Evolutionary conservation across 2,329 filamentous ascomycete species (phyloP).

Genomic region (Arthrobotrys sinensis): DNA sequence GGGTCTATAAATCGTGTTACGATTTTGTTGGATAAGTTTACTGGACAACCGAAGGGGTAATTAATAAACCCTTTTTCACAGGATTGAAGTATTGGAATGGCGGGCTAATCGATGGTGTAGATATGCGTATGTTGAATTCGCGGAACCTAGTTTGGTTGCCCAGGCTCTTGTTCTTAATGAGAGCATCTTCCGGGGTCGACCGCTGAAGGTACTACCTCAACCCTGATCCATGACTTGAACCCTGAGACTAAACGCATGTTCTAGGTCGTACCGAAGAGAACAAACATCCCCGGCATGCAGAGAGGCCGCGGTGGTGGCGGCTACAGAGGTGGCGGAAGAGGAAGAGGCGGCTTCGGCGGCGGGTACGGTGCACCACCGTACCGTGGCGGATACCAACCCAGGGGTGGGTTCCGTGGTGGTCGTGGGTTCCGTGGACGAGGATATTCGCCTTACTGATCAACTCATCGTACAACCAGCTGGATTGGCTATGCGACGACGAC

Average conservation of each 20-base stretch:
- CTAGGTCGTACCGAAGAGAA: slow-evolving; percentile 90
- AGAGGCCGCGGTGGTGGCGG: slow-evolving; percentile 74
- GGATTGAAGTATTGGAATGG: not conserved
- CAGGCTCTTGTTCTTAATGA: slow-evolving; percentile 96
- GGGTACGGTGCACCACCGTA: slow-evolving; percentile 67
- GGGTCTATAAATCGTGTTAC: slow-evolving; percentile 98
- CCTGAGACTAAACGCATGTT: not conserved
- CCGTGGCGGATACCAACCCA: slow-evolving; percentile 57
- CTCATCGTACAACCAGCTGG: slow-evolving; percentile 27
- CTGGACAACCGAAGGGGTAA: slow-evolving; percentile 98
- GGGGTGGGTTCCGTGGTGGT: slow-evolving; percentile 73
- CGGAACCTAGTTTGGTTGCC: slow-evolving; percentile 91
- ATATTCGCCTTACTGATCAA: slow-evolving; percentile 76
- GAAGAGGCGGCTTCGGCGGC: slow-evolving; percentile 71
- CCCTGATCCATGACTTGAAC: not conserved
- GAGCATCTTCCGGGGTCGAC: slow-evolving; percentile 92
- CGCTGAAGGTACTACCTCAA: slow-evolving; percentile 81
- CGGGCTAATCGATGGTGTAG: slow-evolving; percentile 70
- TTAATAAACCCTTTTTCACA: not conserved
- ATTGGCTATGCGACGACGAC: slow-evolving; percentile 8
- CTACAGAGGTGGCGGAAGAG: slow-evolving; percentile 70
- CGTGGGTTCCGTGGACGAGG: slow-evolving; percentile 74
- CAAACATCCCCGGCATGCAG: slow-evolving; percentile 94
- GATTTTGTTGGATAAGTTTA: slow-evolving; percentile 97
- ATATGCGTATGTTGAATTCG: slow-evolving; percentile 99